Evolutionary conservation across 495 filamentous ascomycete species (phyloP).

Genomic region (Xylaria intraflava): DNA sequence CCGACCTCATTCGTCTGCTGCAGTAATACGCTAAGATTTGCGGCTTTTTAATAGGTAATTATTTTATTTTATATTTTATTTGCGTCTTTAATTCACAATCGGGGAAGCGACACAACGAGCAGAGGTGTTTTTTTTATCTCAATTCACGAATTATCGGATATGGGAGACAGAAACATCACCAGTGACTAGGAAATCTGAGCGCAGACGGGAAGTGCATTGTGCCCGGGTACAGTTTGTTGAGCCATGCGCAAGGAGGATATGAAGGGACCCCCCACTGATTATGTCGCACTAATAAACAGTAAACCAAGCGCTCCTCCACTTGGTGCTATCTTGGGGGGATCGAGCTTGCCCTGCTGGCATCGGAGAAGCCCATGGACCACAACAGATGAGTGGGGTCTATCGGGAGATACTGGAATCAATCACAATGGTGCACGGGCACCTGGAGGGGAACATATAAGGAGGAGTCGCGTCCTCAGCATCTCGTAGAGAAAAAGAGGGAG

Average conservation of each 20-base stretch:
- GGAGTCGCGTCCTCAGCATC: no score
- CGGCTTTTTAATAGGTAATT: not conserved
- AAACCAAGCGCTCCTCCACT: conserved; percentile 1
- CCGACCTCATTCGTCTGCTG: not conserved
- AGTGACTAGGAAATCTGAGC: no score
- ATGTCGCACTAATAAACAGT: no score
- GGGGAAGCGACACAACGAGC: not conserved
- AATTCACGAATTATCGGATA: no score
- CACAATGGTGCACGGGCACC: no score
- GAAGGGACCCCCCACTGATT: conserved; percentile 3
- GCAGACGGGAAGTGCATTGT: no score
- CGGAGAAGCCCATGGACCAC: not conserved
- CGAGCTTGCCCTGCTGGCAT: conserved; percentile 1
- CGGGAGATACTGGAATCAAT: not conserved
- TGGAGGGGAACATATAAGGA: no score
- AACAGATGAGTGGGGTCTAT: not conserved
- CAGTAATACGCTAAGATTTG: not conserved
- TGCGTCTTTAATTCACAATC: no score
- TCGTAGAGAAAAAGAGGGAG: no score
- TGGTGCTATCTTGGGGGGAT: not conserved
- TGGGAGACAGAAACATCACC: no score
- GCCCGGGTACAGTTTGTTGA: not conserved
- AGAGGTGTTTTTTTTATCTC: no score
- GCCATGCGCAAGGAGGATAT: not conserved
- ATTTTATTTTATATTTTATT: no score